phyloP scores from a whole-genome alignment of 352 stramenopile species.

The Pythium plurisporium region DNA sequence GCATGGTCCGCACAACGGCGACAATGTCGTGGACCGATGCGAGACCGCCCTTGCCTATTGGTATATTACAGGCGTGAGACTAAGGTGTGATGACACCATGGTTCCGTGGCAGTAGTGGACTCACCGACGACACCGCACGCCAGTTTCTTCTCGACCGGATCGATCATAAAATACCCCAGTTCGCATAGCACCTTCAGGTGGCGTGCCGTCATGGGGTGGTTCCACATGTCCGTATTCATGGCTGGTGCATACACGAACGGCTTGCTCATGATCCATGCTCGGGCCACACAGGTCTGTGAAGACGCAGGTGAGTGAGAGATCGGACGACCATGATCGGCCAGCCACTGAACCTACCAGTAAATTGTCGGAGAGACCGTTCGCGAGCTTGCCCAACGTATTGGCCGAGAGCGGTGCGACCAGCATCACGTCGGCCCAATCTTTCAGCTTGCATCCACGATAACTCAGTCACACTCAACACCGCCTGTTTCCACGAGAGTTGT shows the following conservation, averaged over 20 bases:
- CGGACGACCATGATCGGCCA: neutral
- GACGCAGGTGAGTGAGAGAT: neutral
- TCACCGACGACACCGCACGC: conserved; percentile 92
- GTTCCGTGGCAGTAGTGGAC: neutral
- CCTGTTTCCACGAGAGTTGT: neutral
- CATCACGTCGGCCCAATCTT: conserved; percentile 94
- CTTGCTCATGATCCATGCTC: conserved; percentile 93
- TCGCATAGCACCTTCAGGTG: conserved; percentile 62
- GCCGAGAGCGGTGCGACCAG: conserved; percentile 87
- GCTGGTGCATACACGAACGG: conserved; percentile 92
- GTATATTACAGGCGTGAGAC: neutral
- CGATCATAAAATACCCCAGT: conserved; percentile 77
- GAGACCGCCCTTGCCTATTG: conserved; percentile 21
- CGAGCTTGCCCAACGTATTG: conserved; percentile 89
- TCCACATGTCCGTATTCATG: conserved; percentile 99
- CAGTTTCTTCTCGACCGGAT: conserved; percentile 89
- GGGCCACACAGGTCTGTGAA: conserved; percentile 80
- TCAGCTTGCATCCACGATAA: conserved; percentile 48
- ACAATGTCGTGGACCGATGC: conserved; percentile 20
- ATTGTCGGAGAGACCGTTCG: conserved; percentile 94
- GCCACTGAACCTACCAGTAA: conserved; percentile 59
- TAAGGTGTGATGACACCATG: too few relatives aligned
- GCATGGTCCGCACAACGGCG: neutral
- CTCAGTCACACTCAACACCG: neutral
- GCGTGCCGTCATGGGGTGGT: conserved; percentile 89